Base-by-base conservation (phyloP, 1,284 basidiomycete species). In the Trichosporon inkin region DNA sequence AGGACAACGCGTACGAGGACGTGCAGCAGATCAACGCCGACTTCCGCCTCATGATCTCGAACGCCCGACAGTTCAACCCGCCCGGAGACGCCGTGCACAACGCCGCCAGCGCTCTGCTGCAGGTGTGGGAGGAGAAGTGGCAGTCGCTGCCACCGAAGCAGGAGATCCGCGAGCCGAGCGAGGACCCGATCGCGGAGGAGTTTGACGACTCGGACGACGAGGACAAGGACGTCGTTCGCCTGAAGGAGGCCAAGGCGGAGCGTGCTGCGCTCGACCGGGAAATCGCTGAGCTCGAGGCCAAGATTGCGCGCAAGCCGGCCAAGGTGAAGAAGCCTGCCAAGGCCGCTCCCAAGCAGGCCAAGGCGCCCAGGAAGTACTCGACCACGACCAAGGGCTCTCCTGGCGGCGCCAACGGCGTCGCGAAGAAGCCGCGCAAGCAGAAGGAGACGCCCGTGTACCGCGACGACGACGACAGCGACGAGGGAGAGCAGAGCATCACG, bases 41-140 rank as follows among this genome's bases (percentile, higher is more conserved):
- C 79, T 90, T 98, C 81, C 89, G 89, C 75, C 82, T 95, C 64
- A 91, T 99, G 86, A 88, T 97, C 71, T 83, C 86, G 61, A 99
- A 99, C 76, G 98, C 94, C 74, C 88, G 88, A 74, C 81, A 83
- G 1, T 99, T 95, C 82, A 99, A 99, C 70, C 92, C 92, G 6
- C 82, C 86, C 7, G 90, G 88, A 34, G 90, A 92, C 19, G 85
- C 87, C 37, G 95, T 99, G 55, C 87, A 92, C 72, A 83, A 86
- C 58, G 88, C 90, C 19, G 93, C 91, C 8, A 83, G 85, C 53
- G 85, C 90, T 57, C 80, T 98, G 20, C 86, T 93, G 73, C 83
- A 84, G 38, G 77, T 93, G 22, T 99, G 97, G 79, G 87, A 94
- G 59, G 89, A 92, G 67, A 96, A 94, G 79, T 94, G 90, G 90